Evolutionary conservation across 2,329 filamentous ascomycete species (phyloP).

Genomic region (Colletotrichum spinosum): DNA sequence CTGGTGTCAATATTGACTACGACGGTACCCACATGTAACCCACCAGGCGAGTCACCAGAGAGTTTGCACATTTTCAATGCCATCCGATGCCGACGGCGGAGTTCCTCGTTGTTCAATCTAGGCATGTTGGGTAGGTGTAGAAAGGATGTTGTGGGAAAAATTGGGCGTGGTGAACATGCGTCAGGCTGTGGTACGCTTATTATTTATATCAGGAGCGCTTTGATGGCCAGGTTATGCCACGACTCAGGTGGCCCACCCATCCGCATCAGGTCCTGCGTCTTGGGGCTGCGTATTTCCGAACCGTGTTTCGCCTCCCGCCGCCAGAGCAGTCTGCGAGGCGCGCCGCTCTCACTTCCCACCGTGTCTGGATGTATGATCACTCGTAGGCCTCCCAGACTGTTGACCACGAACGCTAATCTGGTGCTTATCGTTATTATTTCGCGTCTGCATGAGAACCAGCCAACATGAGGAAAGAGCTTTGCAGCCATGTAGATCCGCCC

Average conservation of each 20-base stretch:
- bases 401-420: neutral
- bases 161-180: no score
- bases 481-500: neutral
- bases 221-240: no score
- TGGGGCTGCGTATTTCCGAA: neutral
- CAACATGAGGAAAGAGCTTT: neutral
- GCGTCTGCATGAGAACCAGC: neutral
- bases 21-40: neutral
- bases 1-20: slow-evolving; percentile 3
- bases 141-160: no score
- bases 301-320: no score
- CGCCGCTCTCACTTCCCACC: no score
- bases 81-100: no score
- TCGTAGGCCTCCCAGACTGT: neutral
- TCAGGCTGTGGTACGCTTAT: no score
- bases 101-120: neutral
- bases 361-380: neutral
- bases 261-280: neutral
- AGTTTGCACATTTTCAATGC: no score
- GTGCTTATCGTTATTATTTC: neutral
- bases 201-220: no score
- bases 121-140: no score
- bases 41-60: no score
- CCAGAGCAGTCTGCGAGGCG: neutral
- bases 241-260: no score